Evolutionary conservation across 2,329 filamentous ascomycete genomes (phyloP), one percentile per base, ranked within the genome.

Genomic region (Arthroderma sp.): DNA sequence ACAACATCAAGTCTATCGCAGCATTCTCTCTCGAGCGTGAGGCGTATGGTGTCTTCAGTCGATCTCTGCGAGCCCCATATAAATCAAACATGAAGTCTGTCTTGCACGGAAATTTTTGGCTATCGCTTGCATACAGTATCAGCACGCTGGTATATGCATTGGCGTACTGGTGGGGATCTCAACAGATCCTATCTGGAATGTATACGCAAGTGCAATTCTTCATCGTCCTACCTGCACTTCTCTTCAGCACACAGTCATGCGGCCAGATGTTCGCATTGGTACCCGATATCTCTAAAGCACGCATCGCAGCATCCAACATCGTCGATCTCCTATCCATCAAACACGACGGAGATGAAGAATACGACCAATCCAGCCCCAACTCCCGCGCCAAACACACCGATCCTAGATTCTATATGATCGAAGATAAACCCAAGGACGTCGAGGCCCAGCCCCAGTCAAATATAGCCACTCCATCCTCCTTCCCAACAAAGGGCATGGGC

Each of bases 161-260:
- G 57, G 82, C 84, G 0, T 88, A 87, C 70, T 88, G 84, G 83
- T 88, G 84, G 84, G 85, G 85, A 1, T 79, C 83, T 0, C 81
- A 79, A 62, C 79, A 81, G 61, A 85, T 88, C 59, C 77, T 81
- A 39, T 74, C 77, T 49, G 83, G 84, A 4, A 69, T 79, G 55
- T 83, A 83, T 61, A 78, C 78, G 56, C 79, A 81, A 25, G 76
- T 84, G 35, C 67, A 78, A 52, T 88, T 87, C 71, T 84, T 88
- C 68, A 83, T 86, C 62, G 82, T 88, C 7, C 74, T 87, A 13
- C 76, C 84, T 1, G 77, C 83, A 19, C 78, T 88, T 66, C 76
- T 88, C 1, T 81, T 87, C 33, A 83, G 81, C 55, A 84, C 85
- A 0, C 83, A 86, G 70, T 75, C 83, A 5, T 85, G 82, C 73